Evolutionary conservation across 495 filamentous ascomycete species (phyloP), one percentile per base, ranked within the genome.

Genomic region (Glarea lozoyensis): DNA sequence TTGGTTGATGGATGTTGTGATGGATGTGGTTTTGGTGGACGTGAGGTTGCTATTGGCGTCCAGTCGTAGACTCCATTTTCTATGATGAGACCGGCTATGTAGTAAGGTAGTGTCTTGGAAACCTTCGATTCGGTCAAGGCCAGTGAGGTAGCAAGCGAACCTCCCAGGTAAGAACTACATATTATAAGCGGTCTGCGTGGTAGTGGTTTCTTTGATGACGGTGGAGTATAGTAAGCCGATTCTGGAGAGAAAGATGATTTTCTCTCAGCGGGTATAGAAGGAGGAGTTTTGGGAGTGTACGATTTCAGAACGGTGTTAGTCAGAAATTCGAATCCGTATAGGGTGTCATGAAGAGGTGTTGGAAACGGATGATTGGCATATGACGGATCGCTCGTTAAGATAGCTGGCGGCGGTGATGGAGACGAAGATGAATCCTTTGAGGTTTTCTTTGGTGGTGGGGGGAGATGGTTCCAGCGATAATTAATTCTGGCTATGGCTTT

Each of bases 1-100:
- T 30, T 25, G 59, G 45, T 11, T 6, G 4, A 11, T 43, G 29
- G 15, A 17, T 19, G 19, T 21, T 38, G 20, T 29, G 38, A 11
- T 13, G n/a, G 23, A 31, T 9, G 31, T 24, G 31, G 42, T 7
- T 5, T 10, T 10, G 21, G 38, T 11, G 45, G 48, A 4, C 11
- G 12, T 7, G 24, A 29, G 16, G 41, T 49, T 1, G 41, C 47
- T 19, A 49, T 35, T 12, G 31, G 21, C 22, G 69, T 70, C 72
- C 72, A 76, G 52, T 75, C 64, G 49, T 68, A 74, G 30, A 76
- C 64, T 21, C 68, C 71, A 40, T 75, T 70, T 46, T 64, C 63
- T 2, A 64, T 59, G 10, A 68, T 56, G 3, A 71, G 54, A 17
- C 69, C 72, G 12, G 55, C 58, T 52, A 69, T 66, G 2, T 17